Conservation (phyloP, 306 rosid species). For the Pyrus communis region DNA sequence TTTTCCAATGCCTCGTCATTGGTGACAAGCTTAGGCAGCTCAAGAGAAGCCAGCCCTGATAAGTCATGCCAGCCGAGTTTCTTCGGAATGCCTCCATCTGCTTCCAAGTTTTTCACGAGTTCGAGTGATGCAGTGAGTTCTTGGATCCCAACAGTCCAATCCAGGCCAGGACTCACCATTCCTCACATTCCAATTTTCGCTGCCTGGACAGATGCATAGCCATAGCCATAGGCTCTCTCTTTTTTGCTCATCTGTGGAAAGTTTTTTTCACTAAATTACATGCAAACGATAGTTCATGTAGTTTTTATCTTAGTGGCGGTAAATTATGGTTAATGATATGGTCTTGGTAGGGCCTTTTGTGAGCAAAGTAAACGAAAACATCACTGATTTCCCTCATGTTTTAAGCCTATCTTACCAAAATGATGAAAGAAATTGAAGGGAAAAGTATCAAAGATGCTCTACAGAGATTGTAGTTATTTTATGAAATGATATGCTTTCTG, state of each 20-base stretch:
- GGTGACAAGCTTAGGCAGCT: slow-evolving; percentile 64
- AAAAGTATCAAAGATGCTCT: slow-evolving; percentile 12
- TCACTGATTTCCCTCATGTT: slow-evolving; percentile 9
- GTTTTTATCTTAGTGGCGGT: background rate
- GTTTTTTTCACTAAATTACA: slow-evolving; percentile 23
- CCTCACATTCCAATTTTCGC: slow-evolving; percentile 75
- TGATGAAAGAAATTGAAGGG: slow-evolving; percentile 15
- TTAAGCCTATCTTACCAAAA: background rate
- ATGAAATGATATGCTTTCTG: slow-evolving; percentile 26
- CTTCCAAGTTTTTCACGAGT: slow-evolving; percentile 35
- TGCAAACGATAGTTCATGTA: slow-evolving; percentile 6
- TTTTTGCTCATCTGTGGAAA: slow-evolving; percentile 3
- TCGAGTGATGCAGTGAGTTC: slow-evolving; percentile 36
- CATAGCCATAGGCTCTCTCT: background rate
- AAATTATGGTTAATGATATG: slow-evolving; percentile 19
- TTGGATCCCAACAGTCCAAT: slow-evolving; percentile 57
- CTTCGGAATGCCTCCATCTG: slow-evolving; percentile 44
- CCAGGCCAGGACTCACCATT: slow-evolving; percentile 45
- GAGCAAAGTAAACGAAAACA: slow-evolving; percentile 1
- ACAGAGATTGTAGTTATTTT: slow-evolving; percentile 12
- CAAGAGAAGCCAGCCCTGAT: slow-evolving; percentile 72
- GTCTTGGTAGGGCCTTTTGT: slow-evolving; percentile 3
- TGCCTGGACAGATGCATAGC: slow-evolving; percentile 61
- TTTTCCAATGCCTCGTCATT: slow-evolving; percentile 64
- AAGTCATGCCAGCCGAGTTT: slow-evolving; percentile 38